Percentiles rank a stretch among this genome's conserved stretches.
Evolutionary conservation across 2,329 filamentous ascomycete genomes (phyloP).

Genomic region (Teratosphaeria zuluensis): DNA sequence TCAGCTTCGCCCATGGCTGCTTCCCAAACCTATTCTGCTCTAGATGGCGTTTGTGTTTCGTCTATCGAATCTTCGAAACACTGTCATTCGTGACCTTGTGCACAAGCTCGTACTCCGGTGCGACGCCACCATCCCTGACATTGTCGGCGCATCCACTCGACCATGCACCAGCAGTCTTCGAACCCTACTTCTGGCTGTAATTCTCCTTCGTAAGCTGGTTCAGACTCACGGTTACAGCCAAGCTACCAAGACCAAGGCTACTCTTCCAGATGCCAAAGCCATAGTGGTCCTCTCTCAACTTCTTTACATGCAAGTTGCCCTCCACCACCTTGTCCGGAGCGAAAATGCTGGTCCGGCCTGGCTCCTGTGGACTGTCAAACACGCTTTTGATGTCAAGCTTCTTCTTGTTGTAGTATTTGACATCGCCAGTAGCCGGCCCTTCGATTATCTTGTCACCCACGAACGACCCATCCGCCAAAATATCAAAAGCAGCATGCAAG

Average conservation of each 20-base stretch:
- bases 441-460: constrained; percentile 14
- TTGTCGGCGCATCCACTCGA: constrained; percentile 1
- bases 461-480: constrained; percentile 30
- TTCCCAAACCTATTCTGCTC: constrained; percentile 22
- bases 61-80: constrained; percentile 6
- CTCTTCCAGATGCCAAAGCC: background rate
- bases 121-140: constrained; percentile 13
- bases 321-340: constrained; percentile 11
- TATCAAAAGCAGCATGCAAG: constrained; percentile 24
- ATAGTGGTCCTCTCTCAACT: constrained; percentile 3
- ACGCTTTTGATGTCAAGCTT: constrained; percentile 6
- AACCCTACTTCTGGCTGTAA: constrained; percentile 9
- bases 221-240: constrained; percentile 11
- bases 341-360: constrained; percentile 5
- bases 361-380: constrained; percentile 7
- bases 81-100: constrained; percentile 7
- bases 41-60: constrained; percentile 11
- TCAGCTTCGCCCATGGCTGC: constrained; percentile 30
- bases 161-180: constrained; percentile 13
- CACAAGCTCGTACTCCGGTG: constrained; percentile 12
- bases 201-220: constrained; percentile 8
- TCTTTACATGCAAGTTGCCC: constrained; percentile 12
- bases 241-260: constrained; percentile 12
- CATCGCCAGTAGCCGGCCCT: constrained; percentile 6
- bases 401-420: constrained; percentile 7